Conservation (phyloP, 345 rosid species). For the Microthlaspi erraticum region DNA sequence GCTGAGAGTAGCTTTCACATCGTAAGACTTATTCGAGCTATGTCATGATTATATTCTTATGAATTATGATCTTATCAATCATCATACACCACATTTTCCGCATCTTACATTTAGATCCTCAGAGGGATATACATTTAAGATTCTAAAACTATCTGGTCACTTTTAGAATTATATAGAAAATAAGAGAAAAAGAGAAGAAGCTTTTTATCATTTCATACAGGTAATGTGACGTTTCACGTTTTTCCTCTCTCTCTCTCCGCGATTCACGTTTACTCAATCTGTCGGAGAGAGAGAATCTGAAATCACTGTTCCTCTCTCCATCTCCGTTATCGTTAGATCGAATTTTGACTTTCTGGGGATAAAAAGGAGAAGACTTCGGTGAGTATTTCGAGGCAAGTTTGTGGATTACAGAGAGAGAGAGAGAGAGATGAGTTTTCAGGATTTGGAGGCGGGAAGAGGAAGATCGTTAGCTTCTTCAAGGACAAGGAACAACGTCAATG, state of each 20-base stretch:
- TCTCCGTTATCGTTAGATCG: conserved; percentile 20
- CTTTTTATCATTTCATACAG: conserved; percentile 29
- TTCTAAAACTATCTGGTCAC: conserved; percentile 27
- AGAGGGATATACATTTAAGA: conserved; percentile 22
- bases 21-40: not conserved
- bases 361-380: conserved; percentile 16
- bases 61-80: too few relatives aligned
- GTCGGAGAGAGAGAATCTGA: conserved; percentile 30
- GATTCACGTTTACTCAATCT: conserved; percentile 31
- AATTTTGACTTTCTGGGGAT: not conserved
- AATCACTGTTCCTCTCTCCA: conserved; percentile 15
- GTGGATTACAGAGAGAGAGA: conserved; percentile 20
- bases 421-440: conserved; percentile 83
- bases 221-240: conserved; percentile 40
- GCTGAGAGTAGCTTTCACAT: conserved; percentile 14
- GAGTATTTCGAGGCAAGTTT: conserved; percentile 38
- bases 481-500: conserved; percentile 45
- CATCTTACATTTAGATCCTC: not conserved
- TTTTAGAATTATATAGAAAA: conserved; percentile 27
- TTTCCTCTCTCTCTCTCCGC: conserved; percentile 32
- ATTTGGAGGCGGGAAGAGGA: conserved; percentile 75
- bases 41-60: too few relatives aligned
- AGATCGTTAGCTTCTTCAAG: conserved; percentile 55
- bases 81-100: not conserved
- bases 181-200: not conserved